Percentiles rank a stretch among this genome's conserved stretches.
phyloP scores from a whole-genome alignment of 495 filamentous ascomycete species.

The Tuber borchii region DNA sequence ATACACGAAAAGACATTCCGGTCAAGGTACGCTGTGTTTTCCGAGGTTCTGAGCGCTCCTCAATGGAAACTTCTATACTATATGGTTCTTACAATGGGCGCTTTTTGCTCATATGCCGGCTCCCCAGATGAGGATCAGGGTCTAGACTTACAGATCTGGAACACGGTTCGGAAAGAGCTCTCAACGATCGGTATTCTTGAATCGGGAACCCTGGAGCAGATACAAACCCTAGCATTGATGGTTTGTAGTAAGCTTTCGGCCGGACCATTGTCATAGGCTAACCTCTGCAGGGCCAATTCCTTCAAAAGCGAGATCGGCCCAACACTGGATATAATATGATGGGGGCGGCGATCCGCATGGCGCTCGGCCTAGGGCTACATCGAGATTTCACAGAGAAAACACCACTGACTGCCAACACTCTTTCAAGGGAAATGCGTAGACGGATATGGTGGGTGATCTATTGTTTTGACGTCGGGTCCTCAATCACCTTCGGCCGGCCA shows the following conservation, averaged over 20 bases:
- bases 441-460: conserved; percentile 44
- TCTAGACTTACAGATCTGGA: conserved; percentile 49
- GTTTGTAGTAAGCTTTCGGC: conserved; percentile 19
- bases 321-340: conserved; percentile 52
- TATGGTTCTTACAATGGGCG: conserved; percentile 50
- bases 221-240: conserved; percentile 50
- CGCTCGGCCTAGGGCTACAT: conserved; percentile 48
- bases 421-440: conserved; percentile 40
- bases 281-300: conserved; percentile 48
- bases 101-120: conserved; percentile 46
- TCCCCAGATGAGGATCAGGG: conserved; percentile 48
- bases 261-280: conserved; percentile 11
- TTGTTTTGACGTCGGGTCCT: conserved; percentile 43
- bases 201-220: conserved; percentile 50
- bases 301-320: conserved; percentile 53
- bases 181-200: conserved; percentile 48
- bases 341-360: conserved; percentile 47
- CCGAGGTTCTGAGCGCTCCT: conserved; percentile 46
- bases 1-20: conserved; percentile 51
- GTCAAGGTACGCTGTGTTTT: conserved; percentile 48
- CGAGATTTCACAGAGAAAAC: conserved; percentile 39
- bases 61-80: conserved; percentile 53
- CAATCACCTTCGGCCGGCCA: conserved; percentile 42
- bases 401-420: conserved; percentile 18
- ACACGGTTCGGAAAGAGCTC: conserved; percentile 46